These are phyloP conservation scores for Ophiosphaerella herpotricha DNA, from an alignment of 2,329 filamentous ascomycete species.

Conservation along the genomic window DNA sequence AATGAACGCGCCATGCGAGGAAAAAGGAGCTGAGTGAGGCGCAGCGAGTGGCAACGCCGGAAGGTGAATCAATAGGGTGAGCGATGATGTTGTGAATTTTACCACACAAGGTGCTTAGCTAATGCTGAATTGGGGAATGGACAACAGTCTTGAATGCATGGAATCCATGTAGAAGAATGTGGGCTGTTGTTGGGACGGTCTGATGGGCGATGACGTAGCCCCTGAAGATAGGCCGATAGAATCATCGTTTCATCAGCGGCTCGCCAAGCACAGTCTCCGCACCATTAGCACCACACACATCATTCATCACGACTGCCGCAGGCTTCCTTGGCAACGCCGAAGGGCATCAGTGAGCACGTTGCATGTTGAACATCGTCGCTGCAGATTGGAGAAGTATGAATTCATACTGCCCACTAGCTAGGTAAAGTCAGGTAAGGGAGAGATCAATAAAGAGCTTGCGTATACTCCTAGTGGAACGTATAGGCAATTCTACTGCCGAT, in stretches of 20 bases:
- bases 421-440: conserved; percentile 12
- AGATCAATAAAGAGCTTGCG: conserved; percentile 14
- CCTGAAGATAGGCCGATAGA: neutral
- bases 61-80: neutral
- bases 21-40: conserved; percentile 12
- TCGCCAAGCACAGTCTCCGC: conserved; percentile 4
- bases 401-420: conserved; percentile 32
- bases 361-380: neutral
- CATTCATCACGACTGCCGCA: neutral
- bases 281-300: neutral
- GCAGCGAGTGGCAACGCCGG: conserved; percentile 14
- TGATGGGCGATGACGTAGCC: conserved; percentile 21
- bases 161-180: neutral
- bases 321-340: too few species aligned
- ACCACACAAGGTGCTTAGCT: neutral
- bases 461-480: conserved; percentile 20
- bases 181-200: neutral
- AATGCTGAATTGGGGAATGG: neutral
- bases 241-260: conserved; percentile 11
- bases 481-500: conserved; percentile 1
- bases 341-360: too few species aligned
- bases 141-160: neutral
- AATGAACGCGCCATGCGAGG: conserved; percentile 8
- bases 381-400: conserved; percentile 36
- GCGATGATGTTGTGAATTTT: neutral